phyloP scores from a whole-genome alignment of 371 early-diverging fungal species.

The Haplosporangium sp. region DNA sequence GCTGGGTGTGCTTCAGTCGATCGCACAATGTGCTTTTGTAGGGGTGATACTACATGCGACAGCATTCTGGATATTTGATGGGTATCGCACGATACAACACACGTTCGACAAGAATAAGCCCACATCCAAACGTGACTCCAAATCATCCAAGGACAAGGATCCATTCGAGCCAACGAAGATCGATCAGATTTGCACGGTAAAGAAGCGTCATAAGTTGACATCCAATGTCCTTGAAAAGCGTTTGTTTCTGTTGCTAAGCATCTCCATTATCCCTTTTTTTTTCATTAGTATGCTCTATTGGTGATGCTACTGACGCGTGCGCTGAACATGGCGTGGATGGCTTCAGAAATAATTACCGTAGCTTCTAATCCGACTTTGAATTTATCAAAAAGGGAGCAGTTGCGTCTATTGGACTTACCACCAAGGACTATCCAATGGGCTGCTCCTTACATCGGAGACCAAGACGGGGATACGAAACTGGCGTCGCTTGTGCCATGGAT shows the following conservation, averaged over 20 bases:
- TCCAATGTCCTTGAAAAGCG: neutral
- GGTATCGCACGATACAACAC: conserved; percentile 20
- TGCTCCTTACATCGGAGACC: conserved; percentile 3
- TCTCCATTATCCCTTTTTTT: neutral
- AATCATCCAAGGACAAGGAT: conserved; percentile 3
- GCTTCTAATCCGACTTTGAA: neutral
- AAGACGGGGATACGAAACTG: neutral
- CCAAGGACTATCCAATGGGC: conserved; percentile 9
- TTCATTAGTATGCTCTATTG: conserved; percentile 18
- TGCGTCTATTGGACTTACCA: conserved; percentile 25
- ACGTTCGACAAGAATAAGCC: conserved; percentile 1
- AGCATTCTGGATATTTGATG: conserved; percentile 42
- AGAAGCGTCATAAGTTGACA: neutral
- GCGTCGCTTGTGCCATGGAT: conserved; percentile 22
- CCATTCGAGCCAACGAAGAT: conserved; percentile 31
- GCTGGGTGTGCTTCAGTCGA: neutral
- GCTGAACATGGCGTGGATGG: conserved; percentile 13
- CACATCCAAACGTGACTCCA: conserved; percentile 1
- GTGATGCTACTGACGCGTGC: conserved; percentile 12
- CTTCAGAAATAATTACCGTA: conserved; percentile 1
- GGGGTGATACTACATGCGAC: conserved; percentile 35
- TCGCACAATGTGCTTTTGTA: conserved; percentile 12
- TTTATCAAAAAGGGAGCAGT: neutral
- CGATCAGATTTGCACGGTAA: conserved; percentile 34
- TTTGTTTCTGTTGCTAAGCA: neutral